phyloP scores from a whole-genome alignment of 169 alveolate species.

The Babesia divergens region DNA sequence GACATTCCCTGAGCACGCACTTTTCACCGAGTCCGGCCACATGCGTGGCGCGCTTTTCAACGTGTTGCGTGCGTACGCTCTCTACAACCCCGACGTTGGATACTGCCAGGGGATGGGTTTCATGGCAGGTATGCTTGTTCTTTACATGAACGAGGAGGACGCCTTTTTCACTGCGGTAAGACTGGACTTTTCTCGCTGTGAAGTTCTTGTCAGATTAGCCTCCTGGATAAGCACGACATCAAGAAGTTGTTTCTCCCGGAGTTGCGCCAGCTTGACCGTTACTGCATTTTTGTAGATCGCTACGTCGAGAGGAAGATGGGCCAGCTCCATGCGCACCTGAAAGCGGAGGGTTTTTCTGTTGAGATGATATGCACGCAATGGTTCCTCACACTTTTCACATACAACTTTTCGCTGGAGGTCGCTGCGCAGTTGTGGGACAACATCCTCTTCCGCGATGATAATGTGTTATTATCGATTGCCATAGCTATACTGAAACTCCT shows the following conservation, averaged over 20 bases:
- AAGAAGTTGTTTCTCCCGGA: slow-evolving; percentile 75
- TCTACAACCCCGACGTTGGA: slow-evolving; percentile 71
- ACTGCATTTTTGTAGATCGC: slow-evolving; percentile 72
- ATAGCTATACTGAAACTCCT: slow-evolving; percentile 18
- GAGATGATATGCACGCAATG: slow-evolving; percentile 81
- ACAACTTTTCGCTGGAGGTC: slow-evolving; percentile 67
- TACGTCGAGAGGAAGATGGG: slow-evolving; percentile 66
- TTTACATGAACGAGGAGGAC: slow-evolving; percentile 81
- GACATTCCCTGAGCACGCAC: slow-evolving; percentile 17
- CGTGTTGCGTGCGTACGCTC: slow-evolving; percentile 71
- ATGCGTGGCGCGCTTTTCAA: slow-evolving; percentile 43
- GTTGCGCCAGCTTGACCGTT: slow-evolving; percentile 78
- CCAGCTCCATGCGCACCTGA: slow-evolving; percentile 60
- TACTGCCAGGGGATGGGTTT: slow-evolving; percentile 85
- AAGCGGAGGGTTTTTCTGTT: slow-evolving; percentile 68
- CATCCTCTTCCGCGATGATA: slow-evolving; percentile 74
- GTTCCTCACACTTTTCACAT: slow-evolving; percentile 84
- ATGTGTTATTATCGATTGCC: slow-evolving; percentile 9
- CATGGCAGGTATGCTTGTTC: slow-evolving; percentile 75
- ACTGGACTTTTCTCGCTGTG: not conserved
- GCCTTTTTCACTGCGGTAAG: slow-evolving; percentile 72
- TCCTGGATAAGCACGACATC: slow-evolving; percentile 76
- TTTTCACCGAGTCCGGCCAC: slow-evolving; percentile 6
- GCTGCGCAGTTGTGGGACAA: slow-evolving; percentile 84
- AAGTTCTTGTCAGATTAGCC: slow-evolving; percentile 28